Percentiles rank a stretch among this genome's conserved stretches.
phyloP scores from a whole-genome alignment of 768 basidiomycete genomes.

The Brasilioporus rufonigricans region DNA sequence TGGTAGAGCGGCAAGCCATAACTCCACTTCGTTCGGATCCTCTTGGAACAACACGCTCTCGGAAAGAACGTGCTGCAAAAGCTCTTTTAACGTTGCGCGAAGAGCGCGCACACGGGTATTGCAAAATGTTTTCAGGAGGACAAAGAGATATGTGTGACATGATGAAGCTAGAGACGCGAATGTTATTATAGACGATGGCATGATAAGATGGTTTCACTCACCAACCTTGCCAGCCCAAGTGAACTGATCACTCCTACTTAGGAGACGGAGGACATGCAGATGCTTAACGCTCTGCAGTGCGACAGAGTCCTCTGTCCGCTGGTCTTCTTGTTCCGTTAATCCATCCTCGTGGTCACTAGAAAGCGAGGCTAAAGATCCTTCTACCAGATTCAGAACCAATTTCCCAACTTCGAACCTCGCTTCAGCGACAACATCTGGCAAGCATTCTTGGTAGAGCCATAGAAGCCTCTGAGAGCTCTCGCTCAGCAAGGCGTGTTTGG shows the following conservation, averaged over 20 bases:
- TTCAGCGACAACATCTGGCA: constrained; percentile 74
- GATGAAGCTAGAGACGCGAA: constrained; percentile 35
- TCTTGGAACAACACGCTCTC: constrained; percentile 80
- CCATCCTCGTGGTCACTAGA: constrained; percentile 3
- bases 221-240: constrained; percentile 73
- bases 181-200: constrained; percentile 1
- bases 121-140: constrained; percentile 66
- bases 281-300: constrained; percentile 58
- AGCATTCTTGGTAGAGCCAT: constrained; percentile 78
- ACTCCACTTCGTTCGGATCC: constrained; percentile 61
- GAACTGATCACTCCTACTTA: constrained; percentile 80
- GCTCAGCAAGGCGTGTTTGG: constrained; percentile 59
- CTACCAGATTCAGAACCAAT: constrained; percentile 51
- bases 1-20: constrained; percentile 76
- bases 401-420: constrained; percentile 86
- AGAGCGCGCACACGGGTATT: constrained; percentile 50
- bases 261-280: constrained; percentile 71
- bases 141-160: constrained; percentile 64
- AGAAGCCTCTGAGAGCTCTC: constrained; percentile 81
- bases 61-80: constrained; percentile 66
- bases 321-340: constrained; percentile 12
- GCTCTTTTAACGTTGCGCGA: constrained; percentile 45
- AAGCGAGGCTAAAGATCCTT: constrained; percentile 26
- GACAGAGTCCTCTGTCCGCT: constrained; percentile 12
- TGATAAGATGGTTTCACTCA: constrained; percentile 33